Evolutionary conservation across 179 eudicot genomes (phyloP), one percentile per base, ranked within the genome.

Genomic region (Drosera spatulata): DNA sequence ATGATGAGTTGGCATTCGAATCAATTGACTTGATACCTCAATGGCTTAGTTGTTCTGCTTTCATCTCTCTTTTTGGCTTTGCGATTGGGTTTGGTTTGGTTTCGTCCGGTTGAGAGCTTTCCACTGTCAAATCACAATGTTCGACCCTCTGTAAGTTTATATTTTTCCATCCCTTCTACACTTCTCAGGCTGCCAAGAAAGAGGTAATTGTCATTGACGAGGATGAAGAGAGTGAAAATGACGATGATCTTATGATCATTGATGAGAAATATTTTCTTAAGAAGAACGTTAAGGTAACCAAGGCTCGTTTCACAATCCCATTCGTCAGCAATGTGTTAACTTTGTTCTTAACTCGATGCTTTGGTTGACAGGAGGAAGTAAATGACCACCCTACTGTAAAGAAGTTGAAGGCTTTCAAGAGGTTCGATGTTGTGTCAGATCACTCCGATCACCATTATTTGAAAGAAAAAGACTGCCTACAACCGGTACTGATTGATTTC

Each of bases 341-440:
- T 22, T 43, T 13, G 46, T 6, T 2, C n/a, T 44, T 50, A 50
- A 56, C 51, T 15, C n/a, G 37, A 4, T 63, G 11, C 1, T 14
- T 13, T 6, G 33, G 10, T 37, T 39, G 62, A 22, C 59, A 64
- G 40, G 69, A 65, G 45, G 64, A 65, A 68, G 63, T 52, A 12
- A 65, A 37, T 61, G 74, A 61, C 66, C 67, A 66, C 68, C 77
- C 66, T 48, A 61, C 79, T 59, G 37, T 79, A 61, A 67, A 59
- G 73, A 84, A 63, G 51, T 71, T 70, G 53, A 68, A 75, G 46
- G 52, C 13, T 56, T 89, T 87, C 50, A 85, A 89, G 61, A 72
- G 75, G 61, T 89, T 89, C 67, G 97, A 89, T 62, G 76, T 73
- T 41, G 82, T 89, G 37, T 73, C 75, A 57, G 95, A 89, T 73